Base-by-base conservation (phyloP, 2,329 filamentous ascomycete species). In the Microdochium bolleyi region DNA sequence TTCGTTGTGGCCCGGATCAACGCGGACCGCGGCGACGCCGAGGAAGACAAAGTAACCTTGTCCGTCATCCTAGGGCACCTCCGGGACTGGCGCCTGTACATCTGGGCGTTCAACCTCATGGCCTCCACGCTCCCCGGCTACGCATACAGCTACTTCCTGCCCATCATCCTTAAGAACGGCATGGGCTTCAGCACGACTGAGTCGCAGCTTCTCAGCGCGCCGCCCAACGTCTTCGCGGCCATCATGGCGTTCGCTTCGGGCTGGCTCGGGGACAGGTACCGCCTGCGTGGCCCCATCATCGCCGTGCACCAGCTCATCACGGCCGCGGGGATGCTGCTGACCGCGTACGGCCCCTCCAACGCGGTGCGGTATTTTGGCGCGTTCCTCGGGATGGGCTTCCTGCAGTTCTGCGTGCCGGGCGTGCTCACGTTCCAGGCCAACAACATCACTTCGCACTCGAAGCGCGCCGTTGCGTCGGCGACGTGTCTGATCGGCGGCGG, bases 1-100 rank as follows among this genome's bases (percentile, higher is more conserved):
- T 62, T 68, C 51, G 59, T 71, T n/a, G 58, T 67, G 44, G 60
- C 53, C 19, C 64, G 66, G 10, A 68, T 73, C 53, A 62, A 72
- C 27, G 58, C 8, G 60, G 27, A 30, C 27, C 27, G 27, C 27
- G 27, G 27, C 11, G 27, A 30, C 27, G 27, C 27, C 27, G 27
- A 59, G 30, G 62, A 61, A 48, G 61, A 63, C 38, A 46, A 48
- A 5, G 51, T 68, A 10, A 64, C 62, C 1, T n/a, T 53, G 9
- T 50, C 53, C 11, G 57, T 59, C 16, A 60, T 64, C 30, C 32
- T 67, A 27, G 34, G 55, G 1, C 62, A 65, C 52, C 56, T 69
- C 48, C 61, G 58, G 48, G 66, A 70, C 56, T 69, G 67, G 66
- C 65, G 67, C 56, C 53, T 68, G 4, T 64, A 69, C 58, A 58